Evolutionary conservation across 129 eudicot genomes (phyloP).

Genomic region (Flaveria bidentis): DNA sequence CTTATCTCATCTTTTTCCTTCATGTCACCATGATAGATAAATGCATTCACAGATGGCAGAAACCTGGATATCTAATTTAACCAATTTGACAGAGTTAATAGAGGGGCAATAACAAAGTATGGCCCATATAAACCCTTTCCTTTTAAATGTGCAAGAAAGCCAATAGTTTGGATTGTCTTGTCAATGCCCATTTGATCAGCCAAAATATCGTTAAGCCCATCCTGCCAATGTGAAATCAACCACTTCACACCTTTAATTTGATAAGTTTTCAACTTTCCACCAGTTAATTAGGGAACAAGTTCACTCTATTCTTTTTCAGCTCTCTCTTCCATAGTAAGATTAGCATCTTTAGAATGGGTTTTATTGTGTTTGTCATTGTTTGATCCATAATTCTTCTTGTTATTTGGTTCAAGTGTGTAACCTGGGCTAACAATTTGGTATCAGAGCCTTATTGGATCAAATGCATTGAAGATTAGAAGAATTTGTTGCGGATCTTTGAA

Average conservation of each 20-base stretch:
- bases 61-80: conserved; percentile 83
- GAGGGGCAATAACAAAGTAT: conserved; percentile 89
- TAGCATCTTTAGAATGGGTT: conserved; percentile 49
- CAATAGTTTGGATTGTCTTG: conserved; percentile 94
- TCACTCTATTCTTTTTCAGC: conserved; percentile 81
- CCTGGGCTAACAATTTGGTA: too few relatives aligned
- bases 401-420: too few relatives aligned
- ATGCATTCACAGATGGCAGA: conserved; percentile 67
- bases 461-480: too few relatives aligned
- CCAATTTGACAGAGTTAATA: conserved; percentile 98
- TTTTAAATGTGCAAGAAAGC: conserved; percentile 89
- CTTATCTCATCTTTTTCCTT: conserved; percentile 64
- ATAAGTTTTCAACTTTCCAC: conserved; percentile 90
- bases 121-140: conserved; percentile 99
- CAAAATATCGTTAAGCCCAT: conserved; percentile 91
- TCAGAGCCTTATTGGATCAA: too few relatives aligned
- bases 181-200: conserved; percentile 99
- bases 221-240: conserved; percentile 96
- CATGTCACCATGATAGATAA: conserved; percentile 81
- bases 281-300: conserved; percentile 84
- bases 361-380: too few relatives aligned
- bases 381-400: too few relatives aligned
- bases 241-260: conserved; percentile 96
- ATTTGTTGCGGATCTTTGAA: too few relatives aligned
- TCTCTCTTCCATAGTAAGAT: conserved; percentile 61